Percentiles rank a stretch among this genome's conserved stretches.
These are phyloP conservation scores for Mycena citricolor DNA, from an alignment of 1,284 basidiomycete genomes.

Conservation along the genomic window DNA sequence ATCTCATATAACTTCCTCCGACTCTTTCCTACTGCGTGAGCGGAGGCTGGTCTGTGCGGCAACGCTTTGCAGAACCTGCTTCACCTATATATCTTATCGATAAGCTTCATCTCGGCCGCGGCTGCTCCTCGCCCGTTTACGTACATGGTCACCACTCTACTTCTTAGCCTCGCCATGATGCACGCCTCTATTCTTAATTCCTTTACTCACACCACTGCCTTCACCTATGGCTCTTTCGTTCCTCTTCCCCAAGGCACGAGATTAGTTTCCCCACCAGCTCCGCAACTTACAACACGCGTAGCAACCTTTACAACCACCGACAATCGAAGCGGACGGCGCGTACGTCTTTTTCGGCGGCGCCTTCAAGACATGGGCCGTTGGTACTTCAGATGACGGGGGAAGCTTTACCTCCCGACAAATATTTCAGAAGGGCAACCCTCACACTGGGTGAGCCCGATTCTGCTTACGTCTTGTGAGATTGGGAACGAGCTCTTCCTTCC, in stretches of 20 bases:
- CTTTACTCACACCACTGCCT: not conserved
- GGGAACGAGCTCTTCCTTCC: not conserved
- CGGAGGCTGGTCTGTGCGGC: too few relatives aligned
- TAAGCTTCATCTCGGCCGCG: too few relatives aligned
- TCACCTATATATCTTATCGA: too few relatives aligned
- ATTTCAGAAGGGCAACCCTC: constrained; percentile 28
- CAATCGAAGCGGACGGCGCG: constrained; percentile 27
- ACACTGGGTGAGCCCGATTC: constrained; percentile 24
- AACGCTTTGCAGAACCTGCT: too few relatives aligned
- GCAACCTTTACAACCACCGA: constrained; percentile 25
- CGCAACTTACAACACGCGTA: constrained; percentile 3
- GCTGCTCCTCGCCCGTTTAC: too few relatives aligned
- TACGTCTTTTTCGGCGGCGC: constrained; percentile 32
- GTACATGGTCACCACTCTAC: too few relatives aligned
- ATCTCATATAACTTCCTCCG: too few relatives aligned
- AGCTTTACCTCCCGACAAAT: constrained; percentile 29
- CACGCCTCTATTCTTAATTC: too few relatives aligned
- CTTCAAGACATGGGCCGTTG: constrained; percentile 27
- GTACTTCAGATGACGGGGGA: constrained; percentile 18
- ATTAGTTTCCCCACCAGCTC: not conserved
- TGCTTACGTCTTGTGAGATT: not conserved
- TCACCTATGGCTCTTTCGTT: constrained; percentile 22
- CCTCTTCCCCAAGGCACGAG: constrained; percentile 19
- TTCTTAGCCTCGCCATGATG: too few relatives aligned
- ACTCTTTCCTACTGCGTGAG: too few relatives aligned